Evolutionary conservation across 768 basidiomycete genomes (phyloP).

Genomic region (Auricularia auricula-judae): DNA sequence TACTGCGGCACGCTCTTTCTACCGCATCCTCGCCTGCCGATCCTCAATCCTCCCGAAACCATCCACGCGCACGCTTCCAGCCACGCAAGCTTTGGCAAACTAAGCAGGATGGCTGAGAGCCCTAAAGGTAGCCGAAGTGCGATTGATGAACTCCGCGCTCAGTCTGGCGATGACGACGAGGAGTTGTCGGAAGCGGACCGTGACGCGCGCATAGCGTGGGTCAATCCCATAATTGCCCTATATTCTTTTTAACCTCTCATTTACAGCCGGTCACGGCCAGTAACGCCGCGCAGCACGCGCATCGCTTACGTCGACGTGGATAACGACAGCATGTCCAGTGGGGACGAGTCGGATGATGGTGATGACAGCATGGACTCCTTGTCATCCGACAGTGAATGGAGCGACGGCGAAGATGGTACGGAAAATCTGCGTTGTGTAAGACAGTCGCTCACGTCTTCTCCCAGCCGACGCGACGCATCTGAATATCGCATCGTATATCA

Average conservation of each 20-base stretch:
- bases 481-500: background rate
- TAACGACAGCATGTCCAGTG: slow-evolving; percentile 45
- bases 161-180: slow-evolving; percentile 53
- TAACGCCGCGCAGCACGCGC: slow-evolving; percentile 18
- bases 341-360: slow-evolving; percentile 73
- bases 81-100: background rate
- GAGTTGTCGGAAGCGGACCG: slow-evolving; percentile 53
- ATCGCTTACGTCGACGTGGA: slow-evolving; percentile 24
- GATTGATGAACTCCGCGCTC: slow-evolving; percentile 20
- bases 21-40: slow-evolving; percentile 10
- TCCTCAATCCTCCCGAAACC: background rate
- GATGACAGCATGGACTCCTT: slow-evolving; percentile 26
- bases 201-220: slow-evolving; percentile 64
- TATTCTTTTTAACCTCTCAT: background rate
- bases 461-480: background rate
- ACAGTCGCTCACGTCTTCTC: no score
- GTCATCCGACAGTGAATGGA: slow-evolving; percentile 24
- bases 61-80: background rate
- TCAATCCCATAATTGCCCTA: background rate
- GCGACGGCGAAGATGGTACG: slow-evolving; percentile 42
- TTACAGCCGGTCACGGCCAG: slow-evolving; percentile 41
- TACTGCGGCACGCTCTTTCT: slow-evolving; percentile 14
- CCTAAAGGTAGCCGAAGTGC: slow-evolving; percentile 2
- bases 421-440: slow-evolving; percentile 10
- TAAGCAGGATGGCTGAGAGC: slow-evolving; percentile 2